These are phyloP conservation scores for Neurospora sp. DNA, from an alignment of 2,329 filamentous ascomycete genomes.

Conservation along the genomic window DNA sequence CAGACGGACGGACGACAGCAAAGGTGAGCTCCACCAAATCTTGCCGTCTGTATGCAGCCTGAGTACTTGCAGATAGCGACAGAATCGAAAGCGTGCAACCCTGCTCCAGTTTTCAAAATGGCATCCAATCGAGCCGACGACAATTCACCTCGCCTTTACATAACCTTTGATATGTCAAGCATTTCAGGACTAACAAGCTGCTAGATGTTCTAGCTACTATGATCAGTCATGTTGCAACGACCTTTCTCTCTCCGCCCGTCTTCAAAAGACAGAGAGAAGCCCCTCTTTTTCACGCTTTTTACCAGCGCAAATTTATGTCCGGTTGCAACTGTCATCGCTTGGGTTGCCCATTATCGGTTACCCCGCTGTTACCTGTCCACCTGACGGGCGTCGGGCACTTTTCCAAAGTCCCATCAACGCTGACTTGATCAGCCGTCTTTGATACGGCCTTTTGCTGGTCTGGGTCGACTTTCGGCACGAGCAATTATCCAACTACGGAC, in stretches of 20 bases:
- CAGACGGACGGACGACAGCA: neutral
- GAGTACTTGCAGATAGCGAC: neutral
- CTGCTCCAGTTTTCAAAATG: neutral
- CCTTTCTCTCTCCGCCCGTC: neutral
- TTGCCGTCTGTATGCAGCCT: neutral
- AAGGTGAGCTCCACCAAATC: neutral
- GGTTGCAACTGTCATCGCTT: neutral
- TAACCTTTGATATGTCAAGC: neutral
- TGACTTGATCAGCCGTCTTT: neutral
- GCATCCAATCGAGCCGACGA: conserved; percentile 10
- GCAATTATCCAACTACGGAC: neutral
- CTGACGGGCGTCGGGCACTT: neutral
- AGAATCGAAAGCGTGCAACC: neutral
- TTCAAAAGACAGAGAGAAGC: neutral
- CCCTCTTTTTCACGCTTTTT: neutral
- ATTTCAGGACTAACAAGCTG: neutral
- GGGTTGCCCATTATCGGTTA: neutral
- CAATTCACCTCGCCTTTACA: conserved; percentile 12
- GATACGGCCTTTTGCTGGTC: neutral
- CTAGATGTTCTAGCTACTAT: neutral
- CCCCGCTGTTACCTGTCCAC: neutral
- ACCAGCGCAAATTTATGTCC: neutral
- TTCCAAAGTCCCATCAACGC: neutral
- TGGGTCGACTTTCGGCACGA: neutral
- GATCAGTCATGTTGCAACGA: neutral